Base-by-base conservation (phyloP, 495 filamentous ascomycete species). In the Rhypophila decipiens region DNA sequence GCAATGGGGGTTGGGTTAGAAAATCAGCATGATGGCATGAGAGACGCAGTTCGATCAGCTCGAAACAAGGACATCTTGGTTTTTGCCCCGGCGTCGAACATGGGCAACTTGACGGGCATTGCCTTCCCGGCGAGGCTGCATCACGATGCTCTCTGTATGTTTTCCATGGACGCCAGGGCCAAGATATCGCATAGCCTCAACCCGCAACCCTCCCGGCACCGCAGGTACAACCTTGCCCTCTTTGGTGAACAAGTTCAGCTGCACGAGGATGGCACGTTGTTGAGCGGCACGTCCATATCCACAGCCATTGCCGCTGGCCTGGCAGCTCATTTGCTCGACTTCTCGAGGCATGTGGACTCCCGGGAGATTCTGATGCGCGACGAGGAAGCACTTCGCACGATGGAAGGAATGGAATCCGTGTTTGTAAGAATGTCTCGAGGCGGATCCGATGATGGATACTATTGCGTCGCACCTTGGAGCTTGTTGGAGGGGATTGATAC, bases 251-350 rank as follows among this genome's bases (percentile, higher is more conserved):
- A 46, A 17, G 37, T 57, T 11, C 12, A 4, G 20, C 27, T 44
- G 5, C 20, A 19, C 19, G 39, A 43, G 2, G 15, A 50, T 18
- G 34, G 22, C 0, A 5, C 13, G 21, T 35, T 22, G 34, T 8
- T 55, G 22, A 31, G 33, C 2, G 49, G 49, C 15, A 51, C 49
- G 4, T 51, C 49, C 1, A 22, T 41, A 20, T 46, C 48, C 12
- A 50, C 47, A 2, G 43, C 47, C 9, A 50, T 57, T n/a, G 54
- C 44, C 13, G 54, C 45, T 1, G 54, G 40, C 13, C 23, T 57
- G n/a, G 54, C 51, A 22, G 54, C 40, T 5, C 37, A 51, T 13
- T 23, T 57, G 12, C 34, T 57, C 20, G 54, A 54, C 20, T 57
- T 57, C 31, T 46, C 54, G 10, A 24, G 48, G 19, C 54, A 57